Conservation (phyloP, 2,329 filamentous ascomycete species). For the Biscogniauxia marginata region DNA sequence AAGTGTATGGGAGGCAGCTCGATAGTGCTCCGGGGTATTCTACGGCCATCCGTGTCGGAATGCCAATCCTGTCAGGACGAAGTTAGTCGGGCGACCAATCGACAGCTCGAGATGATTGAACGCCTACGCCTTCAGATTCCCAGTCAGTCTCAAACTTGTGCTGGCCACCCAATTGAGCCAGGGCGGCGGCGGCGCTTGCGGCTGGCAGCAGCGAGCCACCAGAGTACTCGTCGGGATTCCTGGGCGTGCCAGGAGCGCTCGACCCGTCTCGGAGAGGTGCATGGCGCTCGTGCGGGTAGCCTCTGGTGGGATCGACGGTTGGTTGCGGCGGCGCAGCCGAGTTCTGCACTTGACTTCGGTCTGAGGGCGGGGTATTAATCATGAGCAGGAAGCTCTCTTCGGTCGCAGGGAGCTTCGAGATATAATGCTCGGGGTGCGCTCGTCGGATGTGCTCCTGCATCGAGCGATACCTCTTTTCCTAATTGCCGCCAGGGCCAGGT, state of each 20-base stretch:
- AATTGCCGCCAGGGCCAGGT: constrained; percentile 31
- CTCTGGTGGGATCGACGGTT: constrained; percentile 35
- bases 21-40: constrained; percentile 64
- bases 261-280: constrained; percentile 66
- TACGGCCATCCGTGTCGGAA: constrained; percentile 67
- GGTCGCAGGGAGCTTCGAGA: constrained; percentile 94
- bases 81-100: constrained; percentile 19
- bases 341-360: constrained; percentile 55
- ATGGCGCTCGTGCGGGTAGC: constrained; percentile 62
- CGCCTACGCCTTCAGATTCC: constrained; percentile 73
- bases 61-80: constrained; percentile 59
- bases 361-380: constrained; percentile 85
- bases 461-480: constrained; percentile 95
- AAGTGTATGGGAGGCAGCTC: constrained; percentile 70
- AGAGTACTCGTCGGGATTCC: constrained; percentile 67
- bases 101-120: constrained; percentile 2
- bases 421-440: constrained; percentile 95
- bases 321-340: constrained; percentile 29
- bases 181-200: constrained; percentile 77
- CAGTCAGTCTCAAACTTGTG: constrained; percentile 74
- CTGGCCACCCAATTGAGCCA: constrained; percentile 74
- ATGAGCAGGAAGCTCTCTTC: constrained; percentile 97
- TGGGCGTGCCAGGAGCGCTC: constrained; percentile 66
- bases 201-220: constrained; percentile 63
- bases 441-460: constrained; percentile 99